Conservation (phyloP, 768 basidiomycete species). For the Omphalotus guepiniiformis region DNA sequence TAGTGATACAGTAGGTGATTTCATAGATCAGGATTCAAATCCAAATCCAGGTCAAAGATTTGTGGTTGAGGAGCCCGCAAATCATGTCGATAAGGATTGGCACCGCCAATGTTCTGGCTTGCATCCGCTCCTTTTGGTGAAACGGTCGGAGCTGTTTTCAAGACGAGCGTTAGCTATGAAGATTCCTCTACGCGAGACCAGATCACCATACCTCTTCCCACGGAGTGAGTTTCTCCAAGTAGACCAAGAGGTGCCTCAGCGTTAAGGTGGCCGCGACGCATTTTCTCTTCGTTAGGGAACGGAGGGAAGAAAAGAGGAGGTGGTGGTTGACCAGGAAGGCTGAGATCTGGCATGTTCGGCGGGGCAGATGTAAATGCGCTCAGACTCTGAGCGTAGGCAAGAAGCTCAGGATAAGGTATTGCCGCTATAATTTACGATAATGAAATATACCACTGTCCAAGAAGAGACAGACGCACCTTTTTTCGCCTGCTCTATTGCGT, state of each 20-base stretch:
- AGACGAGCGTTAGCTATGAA: constrained; percentile 7
- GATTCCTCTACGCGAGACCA: constrained; percentile 5
- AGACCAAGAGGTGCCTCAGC: constrained; percentile 75
- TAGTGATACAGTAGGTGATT: too few relatives aligned
- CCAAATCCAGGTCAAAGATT: constrained; percentile 77
- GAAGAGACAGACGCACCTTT: constrained; percentile 43
- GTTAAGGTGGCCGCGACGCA: constrained; percentile 78
- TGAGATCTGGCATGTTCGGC: constrained; percentile 78
- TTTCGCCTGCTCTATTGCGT: constrained; percentile 67
- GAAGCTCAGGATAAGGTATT: constrained; percentile 77
- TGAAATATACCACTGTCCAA: constrained; percentile 5
- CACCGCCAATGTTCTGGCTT: too few relatives aligned
- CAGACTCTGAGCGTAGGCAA: constrained; percentile 81
- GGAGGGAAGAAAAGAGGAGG: constrained; percentile 85
- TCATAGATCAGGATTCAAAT: constrained; percentile 79
- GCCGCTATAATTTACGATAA: constrained; percentile 44
- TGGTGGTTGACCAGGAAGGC: constrained; percentile 65
- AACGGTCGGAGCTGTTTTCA: constrained; percentile 50
- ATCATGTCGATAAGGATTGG: constrained; percentile 72
- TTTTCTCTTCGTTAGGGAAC: constrained; percentile 89
- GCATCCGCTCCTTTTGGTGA: too few relatives aligned
- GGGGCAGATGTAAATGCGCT: constrained; percentile 87
- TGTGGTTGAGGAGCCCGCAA: constrained; percentile 55
- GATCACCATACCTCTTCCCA: constrained; percentile 60
- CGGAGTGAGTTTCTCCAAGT: constrained; percentile 77